phyloP scores from a whole-genome alignment of 2,329 filamentous ascomycete species.

The Alternaria tenuissima region DNA sequence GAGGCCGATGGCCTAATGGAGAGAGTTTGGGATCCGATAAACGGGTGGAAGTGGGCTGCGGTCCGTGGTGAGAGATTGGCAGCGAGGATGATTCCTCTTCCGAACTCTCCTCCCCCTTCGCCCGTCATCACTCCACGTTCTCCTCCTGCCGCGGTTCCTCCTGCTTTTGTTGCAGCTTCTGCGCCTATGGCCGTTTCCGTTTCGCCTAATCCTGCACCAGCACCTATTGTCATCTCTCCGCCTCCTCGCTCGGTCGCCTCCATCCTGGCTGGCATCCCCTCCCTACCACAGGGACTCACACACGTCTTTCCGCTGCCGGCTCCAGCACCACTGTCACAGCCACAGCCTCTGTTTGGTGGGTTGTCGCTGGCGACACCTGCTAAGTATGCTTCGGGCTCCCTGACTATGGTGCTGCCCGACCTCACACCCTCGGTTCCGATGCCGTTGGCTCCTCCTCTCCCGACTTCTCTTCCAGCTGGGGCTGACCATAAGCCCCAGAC shows the following conservation, averaged over 20 bases:
- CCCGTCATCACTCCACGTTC: not conserved
- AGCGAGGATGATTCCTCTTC: not conserved
- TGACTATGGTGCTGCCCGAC: slow-evolving; percentile 7
- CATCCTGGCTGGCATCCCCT: slow-evolving; percentile 6
- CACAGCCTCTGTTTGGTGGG: not conserved
- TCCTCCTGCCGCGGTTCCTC: not conserved
- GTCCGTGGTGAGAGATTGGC: not conserved
- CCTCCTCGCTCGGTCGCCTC: not conserved
- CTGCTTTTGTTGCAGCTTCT: not conserved
- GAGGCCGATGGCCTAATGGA: slow-evolving; percentile 9
- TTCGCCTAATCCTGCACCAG: not conserved
- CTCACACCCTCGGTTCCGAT: not conserved
- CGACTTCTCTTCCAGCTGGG: not conserved
- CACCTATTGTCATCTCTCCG: not conserved
- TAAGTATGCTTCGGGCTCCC: not conserved
- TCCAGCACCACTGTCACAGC: slow-evolving; percentile 1
- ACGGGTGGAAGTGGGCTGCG: slow-evolving; percentile 10
- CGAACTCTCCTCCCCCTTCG: not conserved
- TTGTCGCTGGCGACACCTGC: not conserved
- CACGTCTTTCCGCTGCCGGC: slow-evolving; percentile 1
- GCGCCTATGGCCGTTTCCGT: not conserved
- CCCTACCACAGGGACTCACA: not conserved
- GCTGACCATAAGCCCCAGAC: slow-evolving; percentile 8
- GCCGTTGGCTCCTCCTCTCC: not conserved
- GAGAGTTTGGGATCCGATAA: slow-evolving; percentile 4